Base-by-base conservation (phyloP, 2,329 filamentous ascomycete species). In the Coniella lustricola region DNA sequence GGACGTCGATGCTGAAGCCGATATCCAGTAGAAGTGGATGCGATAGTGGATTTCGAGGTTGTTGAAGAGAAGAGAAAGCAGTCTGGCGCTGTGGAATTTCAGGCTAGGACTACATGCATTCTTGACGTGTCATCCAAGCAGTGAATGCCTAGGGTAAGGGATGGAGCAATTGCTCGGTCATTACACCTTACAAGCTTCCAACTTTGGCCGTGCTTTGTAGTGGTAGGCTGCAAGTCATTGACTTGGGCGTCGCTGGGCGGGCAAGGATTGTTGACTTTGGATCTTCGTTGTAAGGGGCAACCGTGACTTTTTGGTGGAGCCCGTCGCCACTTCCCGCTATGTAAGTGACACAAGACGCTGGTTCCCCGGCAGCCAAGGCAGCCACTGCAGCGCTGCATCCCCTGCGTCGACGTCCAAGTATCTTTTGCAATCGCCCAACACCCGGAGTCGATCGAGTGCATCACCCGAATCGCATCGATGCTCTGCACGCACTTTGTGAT, bases 211-310 rank as follows among this genome's bases (percentile, higher is more conserved):
- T n/a, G n/a, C n/a, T n/a, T n/a, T n/a, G n/a, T n/a, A n/a, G n/a
- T n/a, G n/a, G n/a, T n/a, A n/a, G n/a, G n/a, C n/a, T n/a, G n/a
- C n/a, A n/a, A n/a, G 25, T 29, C 25, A 29, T 29, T 29, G 10
- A 29, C 25, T 29, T 12, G 4, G 9, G 9, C n/a, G 37, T 34
- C 40, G 7, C 13, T 21, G 4, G 12, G 9, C 25, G 25, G 18
- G 32, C 16, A 29, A 14, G 16, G 25, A 25, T 18, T 53, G 37
- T 43, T 54, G 51, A 51, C 46, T 29, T 49, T 34, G 17, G 35
- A 31, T 32, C 12, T 29, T 41, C 34, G 44, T 51, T 34, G 40
- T 48, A 53, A 46, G 17, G 50, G 50, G 46, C 50, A 52, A 52
- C 50, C 34, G 16, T 31, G 8, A 36, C 38, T 35, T 43, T 49